Evolutionary conservation across 768 basidiomycete genomes (phyloP).

Genomic region (Auriscalpium vulgare): DNA sequence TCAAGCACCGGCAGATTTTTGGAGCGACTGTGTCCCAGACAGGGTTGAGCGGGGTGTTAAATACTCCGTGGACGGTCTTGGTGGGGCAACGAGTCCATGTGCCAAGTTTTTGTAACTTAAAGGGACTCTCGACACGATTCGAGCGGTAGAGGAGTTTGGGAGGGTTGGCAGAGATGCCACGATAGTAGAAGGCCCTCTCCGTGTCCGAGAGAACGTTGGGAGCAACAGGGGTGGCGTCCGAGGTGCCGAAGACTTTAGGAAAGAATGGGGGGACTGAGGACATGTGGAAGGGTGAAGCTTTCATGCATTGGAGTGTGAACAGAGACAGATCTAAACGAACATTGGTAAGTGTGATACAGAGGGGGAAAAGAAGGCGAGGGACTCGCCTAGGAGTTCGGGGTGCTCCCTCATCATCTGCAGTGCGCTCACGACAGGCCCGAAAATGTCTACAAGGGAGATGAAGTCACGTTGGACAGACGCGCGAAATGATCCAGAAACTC

Average conservation of each 20-base stretch:
- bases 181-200: neutral
- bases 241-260: neutral
- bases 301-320: neutral
- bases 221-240: slow-evolving; percentile 6
- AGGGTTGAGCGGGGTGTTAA: neutral
- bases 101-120: slow-evolving; percentile 12
- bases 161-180: neutral
- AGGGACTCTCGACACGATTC: neutral
- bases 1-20: slow-evolving; percentile 1
- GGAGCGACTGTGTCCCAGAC: slow-evolving; percentile 8
- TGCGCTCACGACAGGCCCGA: neutral
- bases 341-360: neutral
- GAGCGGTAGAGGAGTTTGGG: slow-evolving; percentile 4
- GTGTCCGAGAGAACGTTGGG: neutral
- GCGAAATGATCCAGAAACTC: neutral
- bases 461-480: neutral
- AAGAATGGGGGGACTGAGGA: neutral
- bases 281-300: neutral
- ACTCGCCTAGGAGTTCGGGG: neutral
- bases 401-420: neutral
- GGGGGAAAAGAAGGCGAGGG: neutral
- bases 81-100: slow-evolving; percentile 5
- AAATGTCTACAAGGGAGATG: neutral
- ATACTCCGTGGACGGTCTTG: slow-evolving; percentile 5
- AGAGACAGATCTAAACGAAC: neutral